phyloP scores from a whole-genome alignment of 805 yeast genomes.

The Yamadazyma endophytica region DNA sequence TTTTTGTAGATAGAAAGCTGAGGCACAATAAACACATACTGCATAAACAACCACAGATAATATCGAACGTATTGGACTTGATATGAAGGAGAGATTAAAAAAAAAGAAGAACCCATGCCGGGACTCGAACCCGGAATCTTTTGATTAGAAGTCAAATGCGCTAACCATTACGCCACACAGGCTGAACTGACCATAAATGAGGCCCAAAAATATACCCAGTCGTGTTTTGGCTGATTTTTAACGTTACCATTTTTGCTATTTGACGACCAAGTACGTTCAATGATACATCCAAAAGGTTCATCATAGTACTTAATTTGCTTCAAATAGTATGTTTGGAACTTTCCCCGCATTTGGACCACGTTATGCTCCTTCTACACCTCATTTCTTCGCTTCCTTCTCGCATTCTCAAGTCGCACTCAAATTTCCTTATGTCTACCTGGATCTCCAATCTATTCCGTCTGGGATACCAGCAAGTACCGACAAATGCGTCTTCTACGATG shows the following conservation, averaged over 20 bases:
- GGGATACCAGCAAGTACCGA: constrained; percentile 7
- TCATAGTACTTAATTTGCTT: too few relatives aligned
- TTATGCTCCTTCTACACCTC: too few relatives aligned
- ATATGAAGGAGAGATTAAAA: too few relatives aligned
- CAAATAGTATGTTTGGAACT: too few relatives aligned
- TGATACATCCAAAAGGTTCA: neutral
- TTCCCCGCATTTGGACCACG: too few relatives aligned
- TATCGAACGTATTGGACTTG: too few relatives aligned
- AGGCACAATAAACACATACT: neutral
- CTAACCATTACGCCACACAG: constrained; percentile 64
- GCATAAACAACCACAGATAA: neutral
- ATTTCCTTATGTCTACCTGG: constrained; percentile 8
- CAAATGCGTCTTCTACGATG: constrained; percentile 6
- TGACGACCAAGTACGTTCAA: neutral
- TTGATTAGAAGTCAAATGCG: constrained; percentile 67
- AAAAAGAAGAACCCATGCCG: constrained; percentile 33
- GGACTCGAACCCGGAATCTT: constrained; percentile 65
- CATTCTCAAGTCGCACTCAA: too few relatives aligned
- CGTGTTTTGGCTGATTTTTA: too few relatives aligned
- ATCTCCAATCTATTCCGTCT: constrained; percentile 7
- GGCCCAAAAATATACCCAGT: too few relatives aligned
- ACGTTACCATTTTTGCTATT: neutral
- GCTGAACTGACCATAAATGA: too few relatives aligned
- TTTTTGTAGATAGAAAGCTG: neutral
- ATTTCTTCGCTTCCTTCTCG: too few relatives aligned